Evolutionary conservation across 768 basidiomycete species (phyloP).

Genomic region (Tylopilus cervinicoccineus): DNA sequence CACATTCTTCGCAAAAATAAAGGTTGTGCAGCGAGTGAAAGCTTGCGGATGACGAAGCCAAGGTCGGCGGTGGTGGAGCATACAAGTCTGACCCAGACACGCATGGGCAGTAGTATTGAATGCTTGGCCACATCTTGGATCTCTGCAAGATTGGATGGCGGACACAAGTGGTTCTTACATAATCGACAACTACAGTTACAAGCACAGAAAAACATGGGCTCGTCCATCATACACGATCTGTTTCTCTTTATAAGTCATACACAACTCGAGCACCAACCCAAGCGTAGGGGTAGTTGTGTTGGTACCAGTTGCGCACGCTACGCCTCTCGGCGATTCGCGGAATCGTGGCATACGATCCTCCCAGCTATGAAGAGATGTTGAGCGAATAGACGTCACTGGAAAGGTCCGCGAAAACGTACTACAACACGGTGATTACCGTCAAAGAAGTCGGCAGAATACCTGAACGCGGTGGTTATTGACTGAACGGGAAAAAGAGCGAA

Average conservation of each 20-base stretch:
- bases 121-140: slow-evolving; percentile 44
- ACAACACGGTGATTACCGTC: slow-evolving; percentile 85
- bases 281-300: slow-evolving; percentile 84
- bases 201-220: slow-evolving; percentile 11
- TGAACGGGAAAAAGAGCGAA: not conserved
- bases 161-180: too few relatives aligned
- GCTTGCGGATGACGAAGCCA: slow-evolving; percentile 71
- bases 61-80: slow-evolving; percentile 66
- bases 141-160: too few relatives aligned
- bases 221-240: slow-evolving; percentile 40
- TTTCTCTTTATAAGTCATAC: slow-evolving; percentile 40
- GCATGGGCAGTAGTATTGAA: slow-evolving; percentile 74
- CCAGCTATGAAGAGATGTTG: slow-evolving; percentile 50
- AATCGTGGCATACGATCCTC: slow-evolving; percentile 85
- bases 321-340: slow-evolving; percentile 76
- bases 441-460: slow-evolving; percentile 87
- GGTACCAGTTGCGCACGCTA: slow-evolving; percentile 87
- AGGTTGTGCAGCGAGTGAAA: slow-evolving; percentile 83
- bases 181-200: slow-evolving; percentile 5
- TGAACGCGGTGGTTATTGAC: slow-evolving; percentile 23
- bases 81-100: slow-evolving; percentile 43
- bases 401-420: slow-evolving; percentile 44
- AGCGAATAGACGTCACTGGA: not conserved
- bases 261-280: slow-evolving; percentile 77
- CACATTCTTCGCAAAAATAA: slow-evolving; percentile 99